A percentile compares a stretch with the other conserved stretches of the same genome.
Evolutionary conservation across 2,329 filamentous ascomycete species (phyloP).

Genomic region (Trichophyton schoenleinii): DNA sequence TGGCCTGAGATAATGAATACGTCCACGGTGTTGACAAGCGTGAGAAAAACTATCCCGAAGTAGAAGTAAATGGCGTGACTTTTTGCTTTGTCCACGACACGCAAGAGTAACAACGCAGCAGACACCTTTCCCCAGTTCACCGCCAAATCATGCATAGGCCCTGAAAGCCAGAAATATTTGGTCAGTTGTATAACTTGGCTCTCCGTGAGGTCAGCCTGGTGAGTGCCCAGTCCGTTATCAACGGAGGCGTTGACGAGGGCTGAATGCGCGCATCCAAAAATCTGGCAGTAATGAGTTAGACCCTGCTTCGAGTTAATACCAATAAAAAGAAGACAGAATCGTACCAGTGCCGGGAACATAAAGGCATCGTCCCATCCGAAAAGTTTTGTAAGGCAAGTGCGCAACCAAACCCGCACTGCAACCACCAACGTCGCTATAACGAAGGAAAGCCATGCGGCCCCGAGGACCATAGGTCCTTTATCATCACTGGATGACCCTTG

Average conservation of each 20-base stretch:
- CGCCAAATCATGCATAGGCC: conserved; percentile 7
- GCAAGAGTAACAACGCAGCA: conserved; percentile 7
- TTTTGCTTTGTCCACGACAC: conserved; percentile 9
- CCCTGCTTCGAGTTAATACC: background rate
- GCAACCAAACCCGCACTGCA: conserved; percentile 4
- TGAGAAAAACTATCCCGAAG: conserved; percentile 5
- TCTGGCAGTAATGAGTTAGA: background rate
- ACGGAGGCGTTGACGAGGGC: conserved; percentile 5
- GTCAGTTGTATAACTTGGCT: conserved; percentile 7
- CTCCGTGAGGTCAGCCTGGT: conserved; percentile 5
- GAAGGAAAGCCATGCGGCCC: conserved; percentile 5
- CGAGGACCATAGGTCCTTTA: conserved; percentile 6
- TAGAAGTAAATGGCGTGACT: conserved; percentile 4
- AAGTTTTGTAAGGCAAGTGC: conserved; percentile 1
- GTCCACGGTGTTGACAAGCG: conserved; percentile 6
- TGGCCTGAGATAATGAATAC: conserved; percentile 8
- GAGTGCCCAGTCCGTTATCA: conserved; percentile 6
- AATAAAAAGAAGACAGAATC: background rate
- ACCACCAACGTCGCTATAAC: conserved; percentile 4
- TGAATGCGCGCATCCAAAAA: conserved; percentile 4
- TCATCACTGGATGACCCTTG: conserved; percentile 2
- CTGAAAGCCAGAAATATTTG: conserved; percentile 9
- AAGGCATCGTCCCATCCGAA: conserved; percentile 10
- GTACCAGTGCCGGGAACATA: conserved; percentile 10
- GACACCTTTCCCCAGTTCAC: conserved; percentile 11